Evolutionary conservation across 805 yeast genomes (phyloP).

Genomic region (Candida ipomoeae): DNA sequence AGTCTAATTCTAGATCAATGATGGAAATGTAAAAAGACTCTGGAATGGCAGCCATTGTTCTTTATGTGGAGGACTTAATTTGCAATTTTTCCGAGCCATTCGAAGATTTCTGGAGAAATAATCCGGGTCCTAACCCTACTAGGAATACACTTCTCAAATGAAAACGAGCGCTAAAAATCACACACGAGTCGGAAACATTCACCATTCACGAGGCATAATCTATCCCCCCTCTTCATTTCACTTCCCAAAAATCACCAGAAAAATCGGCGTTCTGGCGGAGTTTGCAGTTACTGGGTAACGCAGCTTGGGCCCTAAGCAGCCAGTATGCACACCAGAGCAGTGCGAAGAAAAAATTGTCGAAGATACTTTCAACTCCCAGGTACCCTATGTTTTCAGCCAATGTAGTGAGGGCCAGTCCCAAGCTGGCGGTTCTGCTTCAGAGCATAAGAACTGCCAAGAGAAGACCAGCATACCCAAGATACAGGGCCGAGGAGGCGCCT

Average conservation of each 20-base stretch:
- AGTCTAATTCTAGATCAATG: no score
- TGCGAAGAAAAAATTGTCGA: slow-evolving; percentile 6
- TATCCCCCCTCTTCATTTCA: neutral
- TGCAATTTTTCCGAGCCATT: neutral
- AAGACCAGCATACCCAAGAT: slow-evolving; percentile 33
- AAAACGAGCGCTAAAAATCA: neutral
- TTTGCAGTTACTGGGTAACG: slow-evolving; percentile 1
- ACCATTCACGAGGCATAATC: neutral
- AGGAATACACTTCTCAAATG: neutral
- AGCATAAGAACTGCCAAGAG: slow-evolving; percentile 22
- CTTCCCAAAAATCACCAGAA: neutral
- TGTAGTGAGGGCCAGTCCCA: slow-evolving; percentile 10
- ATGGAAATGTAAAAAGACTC: no score
- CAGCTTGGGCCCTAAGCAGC: neutral
- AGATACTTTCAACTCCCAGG: neutral
- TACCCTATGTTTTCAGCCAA: slow-evolving; percentile 12
- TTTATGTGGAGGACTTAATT: neutral
- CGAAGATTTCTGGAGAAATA: neutral
- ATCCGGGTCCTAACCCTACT: neutral
- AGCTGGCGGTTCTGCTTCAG: slow-evolving; percentile 16
- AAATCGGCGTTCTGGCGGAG: neutral
- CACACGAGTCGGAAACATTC: no score
- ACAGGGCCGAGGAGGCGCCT: slow-evolving; percentile 30
- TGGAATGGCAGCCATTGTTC: no score
- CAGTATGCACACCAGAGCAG: slow-evolving; percentile 3